A percentile compares a stretch with the other conserved stretches of the same genome.
These are phyloP conservation scores for Lepidium sativum DNA, from an alignment of 345 rosid genomes.

Conservation along the genomic window DNA sequence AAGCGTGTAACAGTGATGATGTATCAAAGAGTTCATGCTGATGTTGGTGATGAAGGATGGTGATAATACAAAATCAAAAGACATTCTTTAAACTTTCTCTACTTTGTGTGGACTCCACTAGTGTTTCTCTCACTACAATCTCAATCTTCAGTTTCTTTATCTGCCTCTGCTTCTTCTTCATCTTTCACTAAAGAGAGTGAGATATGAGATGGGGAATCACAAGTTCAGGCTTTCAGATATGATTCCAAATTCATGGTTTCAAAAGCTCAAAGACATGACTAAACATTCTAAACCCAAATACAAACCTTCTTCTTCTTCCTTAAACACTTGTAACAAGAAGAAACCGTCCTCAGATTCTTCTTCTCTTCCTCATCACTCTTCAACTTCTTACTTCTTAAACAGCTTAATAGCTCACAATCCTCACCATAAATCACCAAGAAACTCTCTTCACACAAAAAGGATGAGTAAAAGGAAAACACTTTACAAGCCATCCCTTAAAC, in stretches of 20 bases:
- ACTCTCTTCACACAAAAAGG: conserved; percentile 31
- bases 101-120: background rate
- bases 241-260: conserved; percentile 74
- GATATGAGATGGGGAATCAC: conserved; percentile 46
- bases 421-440: conserved; percentile 35
- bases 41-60: conserved; percentile 11
- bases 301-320: conserved; percentile 4
- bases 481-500: conserved; percentile 45
- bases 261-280: conserved; percentile 62
- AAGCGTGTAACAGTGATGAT: conserved; percentile 22
- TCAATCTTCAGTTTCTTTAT: background rate
- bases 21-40: conserved; percentile 17
- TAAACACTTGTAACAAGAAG: conserved; percentile 14
- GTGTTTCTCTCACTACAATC: background rate
- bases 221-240: conserved; percentile 54
- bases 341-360: background rate
- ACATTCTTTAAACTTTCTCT: conserved; percentile 7
- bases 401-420: conserved; percentile 25
- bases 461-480: conserved; percentile 35
- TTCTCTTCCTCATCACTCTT: conserved; percentile 12
- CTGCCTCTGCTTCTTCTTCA: background rate
- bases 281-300: conserved; percentile 16
- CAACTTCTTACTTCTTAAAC: conserved; percentile 18
- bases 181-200: background rate
- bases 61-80: conserved; percentile 16